A percentile compares a stretch with the other conserved stretches of the same genome.
Conservation (phyloP, 306 rosid genomes). For the Sicyos edulis region DNA sequence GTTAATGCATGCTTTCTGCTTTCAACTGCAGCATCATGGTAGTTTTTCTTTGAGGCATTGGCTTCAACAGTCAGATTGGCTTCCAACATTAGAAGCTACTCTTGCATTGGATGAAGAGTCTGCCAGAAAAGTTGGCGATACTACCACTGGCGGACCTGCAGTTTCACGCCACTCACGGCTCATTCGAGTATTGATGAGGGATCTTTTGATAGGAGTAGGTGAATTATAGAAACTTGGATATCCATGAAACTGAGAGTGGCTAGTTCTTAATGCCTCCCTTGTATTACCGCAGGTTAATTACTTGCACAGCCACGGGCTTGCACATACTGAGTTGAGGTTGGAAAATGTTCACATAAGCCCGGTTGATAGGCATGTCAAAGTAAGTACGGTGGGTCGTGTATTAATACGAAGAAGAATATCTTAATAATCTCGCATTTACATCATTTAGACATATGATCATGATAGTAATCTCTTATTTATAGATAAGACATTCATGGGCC, state of each 20-base stretch:
- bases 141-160: conserved; percentile 84
- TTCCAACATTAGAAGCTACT: conserved; percentile 94
- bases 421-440: background rate
- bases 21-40: conserved; percentile 71
- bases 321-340: conserved; percentile 90
- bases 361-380: conserved; percentile 92
- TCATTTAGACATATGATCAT: background rate
- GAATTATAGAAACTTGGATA: conserved; percentile 6
- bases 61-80: conserved; percentile 97
- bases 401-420: background rate
- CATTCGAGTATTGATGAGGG: conserved; percentile 85
- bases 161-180: conserved; percentile 78
- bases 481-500: background rate
- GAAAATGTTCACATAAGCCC: conserved; percentile 98
- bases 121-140: conserved; percentile 87
- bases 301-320: conserved; percentile 97
- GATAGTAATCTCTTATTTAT: conserved; percentile 1
- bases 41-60: conserved; percentile 97
- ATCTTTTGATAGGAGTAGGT: conserved; percentile 88
- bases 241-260: conserved; percentile 15
- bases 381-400: conserved; percentile 35
- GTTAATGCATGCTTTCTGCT: background rate
- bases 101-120: conserved; percentile 94
- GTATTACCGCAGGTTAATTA: conserved; percentile 67
- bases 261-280: conserved; percentile 17